Evolutionary conservation across 352 stramenopile species (phyloP).

Genomic region (Globisporangium spiculum): DNA sequence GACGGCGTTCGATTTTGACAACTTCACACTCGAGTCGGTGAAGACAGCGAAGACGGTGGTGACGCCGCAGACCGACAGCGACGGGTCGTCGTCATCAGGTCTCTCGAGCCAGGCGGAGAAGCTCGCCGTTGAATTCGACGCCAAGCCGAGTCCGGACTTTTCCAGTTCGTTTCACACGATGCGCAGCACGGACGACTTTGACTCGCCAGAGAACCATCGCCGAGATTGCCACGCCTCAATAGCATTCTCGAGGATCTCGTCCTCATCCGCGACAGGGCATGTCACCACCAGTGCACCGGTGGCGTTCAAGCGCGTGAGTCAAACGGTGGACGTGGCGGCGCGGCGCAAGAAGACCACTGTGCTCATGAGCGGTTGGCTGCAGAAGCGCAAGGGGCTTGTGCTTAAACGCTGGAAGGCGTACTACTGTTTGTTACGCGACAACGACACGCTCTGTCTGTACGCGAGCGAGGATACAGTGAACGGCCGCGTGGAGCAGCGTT

Average conservation of each 20-base stretch:
- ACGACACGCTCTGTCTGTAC: constrained; percentile 55
- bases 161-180: constrained; percentile 21
- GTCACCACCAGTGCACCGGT: not conserved
- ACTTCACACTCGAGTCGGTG: constrained; percentile 48
- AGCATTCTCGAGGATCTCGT: not conserved
- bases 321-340: not conserved
- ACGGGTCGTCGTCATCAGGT: not conserved
- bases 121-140: constrained; percentile 2
- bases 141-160: not conserved
- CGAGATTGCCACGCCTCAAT: constrained; percentile 18
- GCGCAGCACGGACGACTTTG: constrained; percentile 38
- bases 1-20: constrained; percentile 37
- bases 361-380: constrained; percentile 43
- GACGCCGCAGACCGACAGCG: constrained; percentile 10
- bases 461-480: constrained; percentile 57
- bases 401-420: constrained; percentile 58
- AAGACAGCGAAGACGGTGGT: constrained; percentile 5
- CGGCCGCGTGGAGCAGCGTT: constrained; percentile 39
- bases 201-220: constrained; percentile 20
- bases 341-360: constrained; percentile 23
- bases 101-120: constrained; percentile 6
- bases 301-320: not conserved
- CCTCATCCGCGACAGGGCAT: not conserved
- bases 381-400: constrained; percentile 47
- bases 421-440: constrained; percentile 53